These are phyloP conservation scores for Pythium brassicae DNA, from an alignment of 352 stramenopile genomes.

Conservation along the genomic window DNA sequence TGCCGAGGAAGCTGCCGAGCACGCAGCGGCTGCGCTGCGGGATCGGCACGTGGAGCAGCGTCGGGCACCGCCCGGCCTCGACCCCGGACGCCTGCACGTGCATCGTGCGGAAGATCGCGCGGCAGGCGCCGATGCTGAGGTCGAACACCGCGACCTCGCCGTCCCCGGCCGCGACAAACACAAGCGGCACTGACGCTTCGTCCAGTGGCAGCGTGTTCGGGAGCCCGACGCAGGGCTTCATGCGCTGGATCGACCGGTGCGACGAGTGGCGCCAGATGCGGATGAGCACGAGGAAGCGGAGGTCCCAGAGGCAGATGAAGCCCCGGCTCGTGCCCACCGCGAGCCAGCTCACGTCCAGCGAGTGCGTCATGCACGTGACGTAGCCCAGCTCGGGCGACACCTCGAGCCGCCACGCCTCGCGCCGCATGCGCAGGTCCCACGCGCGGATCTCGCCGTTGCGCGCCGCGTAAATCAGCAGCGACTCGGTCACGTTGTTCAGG, in stretches of 20 bases:
- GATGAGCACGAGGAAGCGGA: conserved; percentile 94
- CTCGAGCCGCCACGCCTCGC: conserved; percentile 91
- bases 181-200: conserved; percentile 80
- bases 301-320: conserved; percentile 95
- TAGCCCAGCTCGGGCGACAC: conserved; percentile 94
- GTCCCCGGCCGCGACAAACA: conserved; percentile 93
- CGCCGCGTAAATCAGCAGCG: conserved; percentile 93
- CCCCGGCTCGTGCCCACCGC: conserved; percentile 92
- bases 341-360: conserved; percentile 94
- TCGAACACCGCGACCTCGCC: conserved; percentile 90
- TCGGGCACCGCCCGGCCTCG: conserved; percentile 71
- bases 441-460: conserved; percentile 85
- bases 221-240: conserved; percentile 80
- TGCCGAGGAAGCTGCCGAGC: conserved; percentile 70
- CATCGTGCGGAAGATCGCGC: conserved; percentile 90
- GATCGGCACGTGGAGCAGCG: conserved; percentile 69
- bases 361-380: conserved; percentile 94
- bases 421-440: conserved; percentile 91
- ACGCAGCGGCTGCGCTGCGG: conserved; percentile 67
- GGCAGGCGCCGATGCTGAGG: conserved; percentile 87
- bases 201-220: conserved; percentile 72
- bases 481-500: conserved; percentile 94
- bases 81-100: conserved; percentile 71
- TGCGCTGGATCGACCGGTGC: conserved; percentile 84
- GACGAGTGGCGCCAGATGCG: conserved; percentile 96